Base-by-base conservation (phyloP, 495 filamentous ascomycete genomes). In the Hypomontagnella monticulosa region DNA sequence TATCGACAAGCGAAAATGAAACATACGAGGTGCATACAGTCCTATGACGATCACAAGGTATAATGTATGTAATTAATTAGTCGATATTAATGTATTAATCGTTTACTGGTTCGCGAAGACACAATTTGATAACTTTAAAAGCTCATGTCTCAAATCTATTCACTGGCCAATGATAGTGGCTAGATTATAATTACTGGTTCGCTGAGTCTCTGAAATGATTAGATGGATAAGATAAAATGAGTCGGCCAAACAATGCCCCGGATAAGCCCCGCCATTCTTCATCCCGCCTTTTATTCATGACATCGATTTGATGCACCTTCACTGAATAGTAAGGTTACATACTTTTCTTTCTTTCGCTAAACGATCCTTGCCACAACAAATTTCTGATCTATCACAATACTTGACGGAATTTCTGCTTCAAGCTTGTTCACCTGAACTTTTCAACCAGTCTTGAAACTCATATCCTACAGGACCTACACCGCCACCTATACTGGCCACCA, bases 161-260 rank as follows among this genome's bases (percentile, higher is more conserved):
- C 16, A 10, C 16, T 36, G 27, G 47, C 58, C 58, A 62, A 62
- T 62, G 11, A 15, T 27, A 38, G 0, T 10, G 9, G 32, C 18
- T 27, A n/a, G 18, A 55, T 54, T 46, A 10, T n/a, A 54, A 14
- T 55, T 19, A 23, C 30, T 46, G 53, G 9, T 3, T 38, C 14
- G 30, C 20, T 20, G 14, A 49, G 33, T 33, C 8, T 14, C 20
- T 36, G 18, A 46, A 34, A 42, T 46, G 64, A 67, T 67, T 46
- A 67, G 64, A 67, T 67, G 38, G 64, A 67, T 61, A 61, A 61
- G 64, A 67, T 67, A 51, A 63, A 63, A 50, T 1, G 1, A 7
- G 4, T 18, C 54, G 61, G 62, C 12, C 7, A 30, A 65, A 59
- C 15, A n/a, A 55, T 59, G 36, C 9, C 9, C 62, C 62, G 47